phyloP scores from a whole-genome alignment of 108 stramenopile genomes.

The Schizochytrium sp. region DNA sequence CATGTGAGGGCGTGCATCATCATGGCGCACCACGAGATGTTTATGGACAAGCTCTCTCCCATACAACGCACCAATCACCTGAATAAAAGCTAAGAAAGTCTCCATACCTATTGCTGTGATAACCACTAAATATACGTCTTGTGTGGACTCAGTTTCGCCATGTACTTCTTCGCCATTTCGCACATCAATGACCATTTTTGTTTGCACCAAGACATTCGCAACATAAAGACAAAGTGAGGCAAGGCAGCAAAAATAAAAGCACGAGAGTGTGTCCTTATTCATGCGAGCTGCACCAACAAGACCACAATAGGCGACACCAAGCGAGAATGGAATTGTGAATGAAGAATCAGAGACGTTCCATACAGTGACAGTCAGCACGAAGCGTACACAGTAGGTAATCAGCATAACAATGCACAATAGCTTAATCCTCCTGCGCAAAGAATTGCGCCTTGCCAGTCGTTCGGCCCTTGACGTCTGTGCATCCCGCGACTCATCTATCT shows the following conservation, averaged over 20 bases:
- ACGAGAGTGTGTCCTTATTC: conserved; percentile 40
- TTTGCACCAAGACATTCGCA: conserved; percentile 45
- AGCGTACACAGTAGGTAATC: conserved; percentile 20
- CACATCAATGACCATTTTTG: not conserved
- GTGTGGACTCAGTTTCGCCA: not conserved
- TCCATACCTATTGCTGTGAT: conserved; percentile 37
- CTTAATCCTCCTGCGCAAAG: not conserved
- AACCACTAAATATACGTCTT: not conserved
- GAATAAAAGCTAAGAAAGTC: conserved; percentile 9
- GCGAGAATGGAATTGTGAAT: conserved; percentile 52
- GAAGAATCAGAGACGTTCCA: conserved; percentile 44
- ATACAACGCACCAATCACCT: not conserved
- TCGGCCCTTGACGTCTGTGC: not conserved
- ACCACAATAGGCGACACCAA: conserved; percentile 56
- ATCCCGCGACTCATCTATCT: not conserved
- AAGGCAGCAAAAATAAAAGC: conserved; percentile 57
- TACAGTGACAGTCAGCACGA: conserved; percentile 42
- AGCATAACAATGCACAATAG: not conserved
- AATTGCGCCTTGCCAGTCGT: not conserved
- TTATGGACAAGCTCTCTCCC: conserved; percentile 44
- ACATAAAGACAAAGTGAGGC: conserved; percentile 40
- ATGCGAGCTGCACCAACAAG: not conserved
- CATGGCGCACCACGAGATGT: not conserved
- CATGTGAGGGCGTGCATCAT: not conserved
- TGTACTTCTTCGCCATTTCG: not conserved